Evolutionary conservation across 116 monocot genomes (phyloP).

Genomic region (Dioscorea cayenensis): DNA sequence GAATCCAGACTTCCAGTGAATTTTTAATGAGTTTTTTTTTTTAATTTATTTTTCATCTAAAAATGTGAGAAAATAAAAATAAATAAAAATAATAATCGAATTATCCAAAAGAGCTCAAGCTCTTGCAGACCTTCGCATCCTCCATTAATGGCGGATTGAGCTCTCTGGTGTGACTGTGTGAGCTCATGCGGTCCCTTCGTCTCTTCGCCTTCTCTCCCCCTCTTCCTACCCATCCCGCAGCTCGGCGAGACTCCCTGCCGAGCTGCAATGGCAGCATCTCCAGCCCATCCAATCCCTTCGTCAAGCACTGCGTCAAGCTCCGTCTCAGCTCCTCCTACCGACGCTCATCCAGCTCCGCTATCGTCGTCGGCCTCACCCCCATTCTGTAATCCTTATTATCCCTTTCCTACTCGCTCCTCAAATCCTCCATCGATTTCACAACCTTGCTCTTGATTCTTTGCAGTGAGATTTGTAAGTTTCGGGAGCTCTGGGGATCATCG

Average conservation of each 20-base stretch:
- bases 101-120: too few species aligned
- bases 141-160: too few species aligned
- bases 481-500: constrained; percentile 16
- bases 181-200: not conserved
- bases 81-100: too few species aligned
- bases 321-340: constrained; percentile 87
- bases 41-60: too few species aligned
- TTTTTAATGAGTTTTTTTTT: too few species aligned
- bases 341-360: constrained; percentile 38
- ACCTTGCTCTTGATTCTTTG: not conserved
- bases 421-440: not conserved
- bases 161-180: not conserved
- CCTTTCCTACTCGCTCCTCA: not conserved
- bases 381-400: constrained; percentile 20
- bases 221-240: not conserved
- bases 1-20: too few species aligned
- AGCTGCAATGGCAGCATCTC: constrained; percentile 18
- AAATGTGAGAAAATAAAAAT: too few species aligned
- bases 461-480: constrained; percentile 73
- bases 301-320: constrained; percentile 99
- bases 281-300: constrained; percentile 80
- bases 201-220: not conserved
- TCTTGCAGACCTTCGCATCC: too few species aligned
- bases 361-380: constrained; percentile 83
- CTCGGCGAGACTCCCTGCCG: not conserved